Base-by-base conservation (phyloP, 106 monocot genomes). In the Iris macrosiphon region DNA sequence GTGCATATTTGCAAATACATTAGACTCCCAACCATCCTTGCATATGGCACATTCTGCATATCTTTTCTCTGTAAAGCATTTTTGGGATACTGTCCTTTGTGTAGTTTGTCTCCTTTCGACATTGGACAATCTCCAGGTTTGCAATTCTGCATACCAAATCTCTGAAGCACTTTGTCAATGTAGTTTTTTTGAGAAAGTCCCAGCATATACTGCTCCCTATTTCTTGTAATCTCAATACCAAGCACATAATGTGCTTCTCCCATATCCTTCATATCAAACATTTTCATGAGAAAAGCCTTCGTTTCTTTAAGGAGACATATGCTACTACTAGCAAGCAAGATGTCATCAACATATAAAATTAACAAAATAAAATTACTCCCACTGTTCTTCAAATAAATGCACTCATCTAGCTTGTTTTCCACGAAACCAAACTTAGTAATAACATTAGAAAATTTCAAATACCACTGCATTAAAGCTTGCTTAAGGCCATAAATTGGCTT, bases 401-500 rank as follows among this genome's bases (percentile, higher is more conserved):
- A 53, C 31, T 24, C 28, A 53, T 53, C 52, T 30, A 53, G 28
- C 27, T 12, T 53, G 31, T 31, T 53, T 53, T 53, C 13, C 17
- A 30, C 23, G 31, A 53, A 53, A 22, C 52, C 52, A 32, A 53
- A 53, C 2, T 25, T 6, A 16, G 31, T 16, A 32, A 45, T 28
- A 29, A 12, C 8, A 28, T 17, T 11, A 50, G n/a, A 37, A 21
- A 63, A 63, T 25, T 37, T 63, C 20, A 51, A 13, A 51, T 50
- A 63, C 7, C 38, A 50, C 39, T 49, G n/a, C 10, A 22, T 3
- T 1, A 26, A 49, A 51, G 26, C 39, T 40, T 63, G 23, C 2
- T 39, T 51, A 32, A 63, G 50, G n/a, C 37, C 24, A 15, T 63
- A 63, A 38, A 58, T 58, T 23, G 49, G 39, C 24, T 63, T 63